phyloP scores from a whole-genome alignment of 2,329 filamentous ascomycete species.

The Pseudogymnoascus sp. region DNA sequence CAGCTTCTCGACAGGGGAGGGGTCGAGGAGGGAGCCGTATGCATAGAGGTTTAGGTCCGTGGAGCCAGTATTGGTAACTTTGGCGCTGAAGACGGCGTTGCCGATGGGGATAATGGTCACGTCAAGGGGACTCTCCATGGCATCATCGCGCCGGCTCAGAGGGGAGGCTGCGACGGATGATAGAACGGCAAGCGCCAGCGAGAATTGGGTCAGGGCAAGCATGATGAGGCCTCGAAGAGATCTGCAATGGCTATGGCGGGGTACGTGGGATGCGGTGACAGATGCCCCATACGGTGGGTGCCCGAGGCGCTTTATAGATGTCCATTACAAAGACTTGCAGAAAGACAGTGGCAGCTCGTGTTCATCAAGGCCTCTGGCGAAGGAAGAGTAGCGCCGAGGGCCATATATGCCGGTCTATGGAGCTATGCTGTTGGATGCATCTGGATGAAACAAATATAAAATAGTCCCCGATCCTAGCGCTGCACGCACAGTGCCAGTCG shows the following conservation, averaged over 20 bases:
- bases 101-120: conserved; percentile 25
- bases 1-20: conserved; percentile 36
- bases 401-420: background rate
- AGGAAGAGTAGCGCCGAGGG: background rate
- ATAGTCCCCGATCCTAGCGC: background rate
- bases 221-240: conserved; percentile 19
- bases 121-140: conserved; percentile 22
- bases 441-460: background rate
- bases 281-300: background rate
- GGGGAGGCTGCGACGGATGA: conserved; percentile 16
- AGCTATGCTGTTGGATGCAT: background rate
- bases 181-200: conserved; percentile 13
- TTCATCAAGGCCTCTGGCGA: background rate
- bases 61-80: conserved; percentile 35
- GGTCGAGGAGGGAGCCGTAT: conserved; percentile 35
- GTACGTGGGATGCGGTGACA: background rate
- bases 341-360: background rate
- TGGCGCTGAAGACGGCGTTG: conserved; percentile 34
- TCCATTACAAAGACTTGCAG: background rate
- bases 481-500: background rate
- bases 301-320: background rate
- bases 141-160: conserved; percentile 25
- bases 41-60: conserved; percentile 33
- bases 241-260: conserved; percentile 16
- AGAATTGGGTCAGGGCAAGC: conserved; percentile 22